A percentile compares a stretch with the other conserved stretches of the same genome.
Evolutionary conservation across 208 protist species (phyloP).

Genomic region (Hexamita inflata): DNA sequence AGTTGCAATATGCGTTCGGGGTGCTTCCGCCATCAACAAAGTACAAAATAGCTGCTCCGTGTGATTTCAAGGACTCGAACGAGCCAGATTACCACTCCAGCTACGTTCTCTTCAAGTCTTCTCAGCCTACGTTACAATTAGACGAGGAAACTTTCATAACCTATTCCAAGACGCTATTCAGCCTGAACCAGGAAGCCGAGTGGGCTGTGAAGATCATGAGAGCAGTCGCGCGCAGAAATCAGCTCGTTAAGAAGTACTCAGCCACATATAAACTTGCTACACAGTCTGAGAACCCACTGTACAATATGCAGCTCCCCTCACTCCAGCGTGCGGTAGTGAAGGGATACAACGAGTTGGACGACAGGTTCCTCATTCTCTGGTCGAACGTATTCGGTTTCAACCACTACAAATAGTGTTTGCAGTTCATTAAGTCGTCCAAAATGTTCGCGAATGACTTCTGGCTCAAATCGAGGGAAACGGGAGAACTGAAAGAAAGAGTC

Average conservation of each 20-base stretch:
- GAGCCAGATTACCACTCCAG: too few species aligned
- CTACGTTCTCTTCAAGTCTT: too few species aligned
- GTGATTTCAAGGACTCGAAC: too few species aligned
- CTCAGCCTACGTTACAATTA: too few species aligned
- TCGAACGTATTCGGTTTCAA: background rate
- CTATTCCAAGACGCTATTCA: too few species aligned
- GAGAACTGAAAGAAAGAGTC: background rate
- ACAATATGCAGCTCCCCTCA: background rate
- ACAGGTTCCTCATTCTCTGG: background rate
- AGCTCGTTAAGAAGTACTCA: background rate
- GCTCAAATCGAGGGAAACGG: constrained; percentile 6
- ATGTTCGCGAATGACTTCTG: constrained; percentile 15
- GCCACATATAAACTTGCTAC: constrained; percentile 5
- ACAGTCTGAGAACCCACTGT: background rate
- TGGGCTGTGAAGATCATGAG: background rate
- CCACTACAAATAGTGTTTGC: background rate
- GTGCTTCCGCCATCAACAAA: too few species aligned
- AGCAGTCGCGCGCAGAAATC: background rate
- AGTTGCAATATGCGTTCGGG: too few species aligned
- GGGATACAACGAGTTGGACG: background rate
- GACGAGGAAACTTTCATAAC: too few species aligned
- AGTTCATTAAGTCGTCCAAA: background rate
- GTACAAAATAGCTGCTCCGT: too few species aligned
- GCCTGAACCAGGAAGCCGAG: too few species aligned
- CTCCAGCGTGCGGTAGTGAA: background rate